Base-by-base conservation (phyloP, 495 filamentous ascomycete species). In the Trichoderma asperelloides region DNA sequence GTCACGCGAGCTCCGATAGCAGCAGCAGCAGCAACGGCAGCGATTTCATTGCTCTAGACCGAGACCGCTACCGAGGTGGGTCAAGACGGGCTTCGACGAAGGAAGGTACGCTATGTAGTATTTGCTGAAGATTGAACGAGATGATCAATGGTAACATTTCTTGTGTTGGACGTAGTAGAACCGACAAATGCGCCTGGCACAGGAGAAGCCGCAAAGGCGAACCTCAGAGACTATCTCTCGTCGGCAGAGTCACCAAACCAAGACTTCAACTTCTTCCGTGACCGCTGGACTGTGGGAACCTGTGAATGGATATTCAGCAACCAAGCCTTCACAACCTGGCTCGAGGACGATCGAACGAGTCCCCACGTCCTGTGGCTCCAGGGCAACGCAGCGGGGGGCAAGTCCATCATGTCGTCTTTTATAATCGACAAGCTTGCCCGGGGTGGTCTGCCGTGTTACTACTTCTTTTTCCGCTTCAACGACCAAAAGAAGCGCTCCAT, bases 401-500 rank as follows among this genome's bases (percentile, higher is more conserved):
- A 81, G 57, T 75, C 78, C 3, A 68, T 79, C n/a, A 18, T 80
- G 5, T 69, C 75, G 21, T 69, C 74, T 2, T 76, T 75, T 62
- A 65, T 78, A 33, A 71, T 79, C 11, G 68, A 74, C 25, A 62
- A 75, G 6, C 68, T 81, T 18, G 65, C 60, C 30, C 39, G 69
- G 1, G 40, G 63, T 37, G 68, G 67, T 2, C n/a, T 70, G 12
- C 40, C 60, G n/a, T 79, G 74, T 47, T 66, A 76, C 16, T 81
- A 75, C 63, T 80, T 71, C 68, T 75, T 78, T 65, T 73, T 79
- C 27, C 69, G 69, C 33, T 69, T 70, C 28, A 67, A 66, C 1
- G 71, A 75, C 23, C 66, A 67, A 5, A 40, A 69, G 12, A 75
- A 73, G 62, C 67, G 69, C 6, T 66, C 64, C 0, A 11, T 79